Conservation (phyloP, 2,329 filamentous ascomycete genomes). For the Pseudohalonectria lignicola region DNA sequence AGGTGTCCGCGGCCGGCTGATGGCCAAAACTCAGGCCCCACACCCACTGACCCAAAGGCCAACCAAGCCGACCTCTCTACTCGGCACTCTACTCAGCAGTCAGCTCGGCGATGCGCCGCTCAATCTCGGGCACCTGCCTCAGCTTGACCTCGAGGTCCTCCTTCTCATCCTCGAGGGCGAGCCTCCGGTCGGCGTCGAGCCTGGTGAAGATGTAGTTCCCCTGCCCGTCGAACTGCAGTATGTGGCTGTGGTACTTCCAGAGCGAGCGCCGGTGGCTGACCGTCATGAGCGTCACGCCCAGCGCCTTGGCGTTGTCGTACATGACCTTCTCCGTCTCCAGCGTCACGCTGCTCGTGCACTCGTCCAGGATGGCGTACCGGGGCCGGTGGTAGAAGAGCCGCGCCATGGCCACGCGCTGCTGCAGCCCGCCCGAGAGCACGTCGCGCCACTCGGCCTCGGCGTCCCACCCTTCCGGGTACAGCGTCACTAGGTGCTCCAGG, state of each 20-base stretch:
- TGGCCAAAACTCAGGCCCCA: no score
- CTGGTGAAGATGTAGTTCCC: constrained; percentile 83
- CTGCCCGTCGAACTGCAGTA: constrained; percentile 93
- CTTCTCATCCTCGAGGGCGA: constrained; percentile 89
- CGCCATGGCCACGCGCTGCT: constrained; percentile 96
- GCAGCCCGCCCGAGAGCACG: constrained; percentile 80
- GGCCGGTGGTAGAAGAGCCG: constrained; percentile 88
- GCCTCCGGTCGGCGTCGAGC: constrained; percentile 74
- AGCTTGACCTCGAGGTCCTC: constrained; percentile 84
- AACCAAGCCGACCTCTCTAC: no score
- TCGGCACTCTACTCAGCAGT: constrained; percentile 39
- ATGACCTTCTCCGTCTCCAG: constrained; percentile 89
- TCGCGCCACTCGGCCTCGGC: constrained; percentile 95
- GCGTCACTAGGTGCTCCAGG: constrained; percentile 70
- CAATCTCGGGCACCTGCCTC: constrained; percentile 75
- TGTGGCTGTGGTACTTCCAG: constrained; percentile 94
- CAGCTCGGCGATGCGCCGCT: constrained; percentile 75
- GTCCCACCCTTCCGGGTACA: constrained; percentile 74
- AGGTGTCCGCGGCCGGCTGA: no score
- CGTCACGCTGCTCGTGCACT: constrained; percentile 93
- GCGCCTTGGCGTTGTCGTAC: constrained; percentile 89
- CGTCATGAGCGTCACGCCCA: constrained; percentile 94
- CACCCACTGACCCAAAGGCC: no score
- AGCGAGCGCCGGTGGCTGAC: constrained; percentile 83
- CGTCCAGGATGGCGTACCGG: constrained; percentile 89